phyloP scores from a whole-genome alignment of 148 eudicot genomes.

The Dianthus caryophyllus region DNA sequence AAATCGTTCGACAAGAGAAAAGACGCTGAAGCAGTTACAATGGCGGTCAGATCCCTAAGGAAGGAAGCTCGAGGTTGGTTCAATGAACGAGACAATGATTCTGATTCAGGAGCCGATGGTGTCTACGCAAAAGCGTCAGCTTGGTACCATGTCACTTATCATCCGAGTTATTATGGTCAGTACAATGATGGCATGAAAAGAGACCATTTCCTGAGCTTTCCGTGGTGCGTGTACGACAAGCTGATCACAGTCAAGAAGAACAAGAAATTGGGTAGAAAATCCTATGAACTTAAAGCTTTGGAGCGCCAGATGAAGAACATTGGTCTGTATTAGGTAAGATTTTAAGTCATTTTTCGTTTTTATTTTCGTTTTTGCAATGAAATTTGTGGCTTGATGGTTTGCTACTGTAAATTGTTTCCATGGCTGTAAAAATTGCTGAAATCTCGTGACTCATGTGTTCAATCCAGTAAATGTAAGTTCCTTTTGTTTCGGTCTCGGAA shows the following conservation, averaged over 20 bases:
- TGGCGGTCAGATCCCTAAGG: constrained; percentile 38
- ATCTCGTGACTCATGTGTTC: too few relatives aligned
- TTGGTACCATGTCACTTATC: constrained; percentile 65
- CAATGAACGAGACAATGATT: constrained; percentile 10
- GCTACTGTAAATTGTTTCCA: neutral
- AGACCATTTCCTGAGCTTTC: constrained; percentile 53
- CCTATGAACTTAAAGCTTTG: constrained; percentile 18
- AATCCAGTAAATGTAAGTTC: neutral
- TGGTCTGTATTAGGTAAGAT: constrained; percentile 17
- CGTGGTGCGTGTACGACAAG: constrained; percentile 56
- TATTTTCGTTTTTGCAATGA: neutral
- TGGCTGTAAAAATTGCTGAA: neutral
- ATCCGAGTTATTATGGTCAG: constrained; percentile 35
- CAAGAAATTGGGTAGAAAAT: constrained; percentile 11
- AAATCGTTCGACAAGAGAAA: constrained; percentile 37
- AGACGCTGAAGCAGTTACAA: constrained; percentile 36
- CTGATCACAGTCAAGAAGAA: constrained; percentile 46
- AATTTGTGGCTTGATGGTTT: neutral
- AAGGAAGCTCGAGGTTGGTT: constrained; percentile 46
- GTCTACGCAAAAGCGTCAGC: constrained; percentile 56
- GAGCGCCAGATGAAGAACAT: constrained; percentile 12
- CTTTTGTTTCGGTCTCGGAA: too few relatives aligned
- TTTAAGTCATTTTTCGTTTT: neutral
- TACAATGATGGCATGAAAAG: constrained; percentile 37
- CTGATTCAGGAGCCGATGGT: constrained; percentile 3